phyloP scores from a whole-genome alignment of 2,329 filamentous ascomycete genomes.

The Clarireedia hainanense region DNA sequence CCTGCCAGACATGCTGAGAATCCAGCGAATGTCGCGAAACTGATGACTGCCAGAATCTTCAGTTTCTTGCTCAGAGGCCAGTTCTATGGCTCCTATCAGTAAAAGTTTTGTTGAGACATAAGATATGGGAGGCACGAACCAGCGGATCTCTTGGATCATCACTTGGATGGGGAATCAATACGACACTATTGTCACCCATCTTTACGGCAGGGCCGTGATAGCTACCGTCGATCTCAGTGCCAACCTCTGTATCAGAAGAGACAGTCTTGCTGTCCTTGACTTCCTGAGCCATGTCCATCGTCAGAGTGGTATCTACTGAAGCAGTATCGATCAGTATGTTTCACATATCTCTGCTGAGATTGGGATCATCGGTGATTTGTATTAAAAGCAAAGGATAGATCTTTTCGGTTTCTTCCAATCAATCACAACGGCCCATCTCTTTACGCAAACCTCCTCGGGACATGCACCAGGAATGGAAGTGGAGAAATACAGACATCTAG shows the following conservation, averaged over 20 bases:
- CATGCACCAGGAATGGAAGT: background rate
- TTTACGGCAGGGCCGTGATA: background rate
- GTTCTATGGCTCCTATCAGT: conserved; percentile 23
- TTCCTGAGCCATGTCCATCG: background rate
- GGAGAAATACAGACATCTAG: background rate
- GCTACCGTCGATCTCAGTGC: background rate
- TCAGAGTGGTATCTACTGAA: background rate
- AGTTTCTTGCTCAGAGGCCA: conserved; percentile 30
- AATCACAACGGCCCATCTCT: background rate
- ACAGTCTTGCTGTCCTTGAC: background rate
- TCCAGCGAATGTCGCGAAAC: conserved; percentile 31
- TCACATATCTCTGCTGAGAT: background rate
- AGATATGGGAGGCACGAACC: conserved; percentile 19
- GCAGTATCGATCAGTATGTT: background rate
- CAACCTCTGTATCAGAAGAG: background rate
- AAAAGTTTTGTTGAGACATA: background rate
- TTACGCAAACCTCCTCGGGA: background rate
- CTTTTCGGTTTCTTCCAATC: background rate
- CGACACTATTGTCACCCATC: conserved; percentile 22
- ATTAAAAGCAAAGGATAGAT: background rate
- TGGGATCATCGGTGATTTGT: background rate
- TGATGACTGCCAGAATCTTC: conserved; percentile 28
- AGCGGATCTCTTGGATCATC: conserved; percentile 30
- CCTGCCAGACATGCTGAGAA: conserved; percentile 30
- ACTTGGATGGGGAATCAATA: conserved; percentile 33